Evolutionary conservation across 495 filamentous ascomycete genomes (phyloP).

Genomic region (Daldinia grandis): DNA sequence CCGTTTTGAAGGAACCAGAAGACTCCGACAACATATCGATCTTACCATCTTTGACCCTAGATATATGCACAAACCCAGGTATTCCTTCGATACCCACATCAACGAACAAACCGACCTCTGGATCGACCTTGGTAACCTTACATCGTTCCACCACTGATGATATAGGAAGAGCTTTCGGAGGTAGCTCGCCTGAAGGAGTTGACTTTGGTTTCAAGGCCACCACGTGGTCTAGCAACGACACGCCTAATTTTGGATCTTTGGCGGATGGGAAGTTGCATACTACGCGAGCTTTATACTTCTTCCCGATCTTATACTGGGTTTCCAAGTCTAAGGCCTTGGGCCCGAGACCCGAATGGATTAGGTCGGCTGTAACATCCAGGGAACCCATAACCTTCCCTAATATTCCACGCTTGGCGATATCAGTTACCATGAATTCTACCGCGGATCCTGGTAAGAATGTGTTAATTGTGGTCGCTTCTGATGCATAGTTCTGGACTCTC

Average conservation of each 20-base stretch:
- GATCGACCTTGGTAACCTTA: constrained; percentile 78
- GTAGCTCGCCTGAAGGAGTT: constrained; percentile 47
- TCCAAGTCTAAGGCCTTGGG: constrained; percentile 69
- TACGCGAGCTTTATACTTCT: constrained; percentile 85
- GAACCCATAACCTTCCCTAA: constrained; percentile 90
- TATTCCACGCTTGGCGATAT: constrained; percentile 66
- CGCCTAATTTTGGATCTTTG: constrained; percentile 81
- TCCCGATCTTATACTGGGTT: constrained; percentile 78
- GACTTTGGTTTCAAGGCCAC: constrained; percentile 67
- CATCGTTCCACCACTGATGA: constrained; percentile 79
- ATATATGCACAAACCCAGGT: constrained; percentile 92
- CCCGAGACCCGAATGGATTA: constrained; percentile 83
- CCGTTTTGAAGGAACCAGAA: constrained; percentile 79
- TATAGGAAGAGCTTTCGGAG: constrained; percentile 67
- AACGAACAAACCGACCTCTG: constrained; percentile 80
- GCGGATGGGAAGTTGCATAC: constrained; percentile 82
- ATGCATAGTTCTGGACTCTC: constrained; percentile 73
- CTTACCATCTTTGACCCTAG: constrained; percentile 84
- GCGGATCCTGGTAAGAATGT: constrained; percentile 90
- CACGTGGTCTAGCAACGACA: constrained; percentile 87
- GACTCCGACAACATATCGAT: constrained; percentile 78
- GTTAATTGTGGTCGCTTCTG: constrained; percentile 82
- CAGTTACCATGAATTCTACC: constrained; percentile 84
- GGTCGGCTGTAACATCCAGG: constrained; percentile 86
- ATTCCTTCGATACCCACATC: constrained; percentile 78